Conservation (phyloP, 495 filamentous ascomycete genomes). For the Aspergillus bridgeri region DNA sequence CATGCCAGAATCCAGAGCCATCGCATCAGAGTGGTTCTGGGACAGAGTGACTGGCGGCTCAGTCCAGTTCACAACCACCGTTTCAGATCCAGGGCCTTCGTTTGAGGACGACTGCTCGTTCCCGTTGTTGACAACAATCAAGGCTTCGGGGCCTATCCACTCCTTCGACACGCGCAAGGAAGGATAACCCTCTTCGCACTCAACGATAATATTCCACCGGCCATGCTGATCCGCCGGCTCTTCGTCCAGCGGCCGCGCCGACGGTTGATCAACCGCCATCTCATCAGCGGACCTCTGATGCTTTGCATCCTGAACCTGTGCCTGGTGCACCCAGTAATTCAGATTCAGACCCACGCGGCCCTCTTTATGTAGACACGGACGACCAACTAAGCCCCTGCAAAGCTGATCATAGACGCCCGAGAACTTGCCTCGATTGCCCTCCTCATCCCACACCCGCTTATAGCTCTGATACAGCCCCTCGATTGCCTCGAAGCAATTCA, state of each 20-base stretch:
- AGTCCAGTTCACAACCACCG: constrained; percentile 38
- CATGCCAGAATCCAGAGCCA: constrained; percentile 45
- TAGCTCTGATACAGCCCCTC: constrained; percentile 75
- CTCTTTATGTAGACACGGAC: constrained; percentile 72
- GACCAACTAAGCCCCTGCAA: constrained; percentile 58
- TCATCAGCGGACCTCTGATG: constrained; percentile 30
- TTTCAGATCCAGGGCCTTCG: constrained; percentile 17
- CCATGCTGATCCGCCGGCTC: constrained; percentile 22
- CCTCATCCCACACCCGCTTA: constrained; percentile 52
- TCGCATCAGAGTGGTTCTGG: constrained; percentile 38
- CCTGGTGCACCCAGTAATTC: constrained; percentile 79
- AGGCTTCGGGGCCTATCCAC: constrained; percentile 37
- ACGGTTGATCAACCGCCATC: constrained; percentile 36
- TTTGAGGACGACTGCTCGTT: constrained; percentile 23
- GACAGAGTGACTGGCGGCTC: constrained; percentile 51
- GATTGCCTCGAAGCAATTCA: constrained; percentile 88
- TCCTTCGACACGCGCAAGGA: constrained; percentile 47
- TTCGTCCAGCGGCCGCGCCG: constrained; percentile 16
- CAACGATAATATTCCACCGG: constrained; percentile 39
- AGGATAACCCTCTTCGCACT: constrained; percentile 49
- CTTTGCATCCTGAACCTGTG: constrained; percentile 43
- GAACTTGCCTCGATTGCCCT: constrained; percentile 44
- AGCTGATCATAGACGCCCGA: constrained; percentile 48
- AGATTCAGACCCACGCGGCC: constrained; percentile 70
- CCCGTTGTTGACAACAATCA: constrained; percentile 21